Conservation (phyloP, 2,329 filamentous ascomycete species). For the Emydomyces testavorans region DNA sequence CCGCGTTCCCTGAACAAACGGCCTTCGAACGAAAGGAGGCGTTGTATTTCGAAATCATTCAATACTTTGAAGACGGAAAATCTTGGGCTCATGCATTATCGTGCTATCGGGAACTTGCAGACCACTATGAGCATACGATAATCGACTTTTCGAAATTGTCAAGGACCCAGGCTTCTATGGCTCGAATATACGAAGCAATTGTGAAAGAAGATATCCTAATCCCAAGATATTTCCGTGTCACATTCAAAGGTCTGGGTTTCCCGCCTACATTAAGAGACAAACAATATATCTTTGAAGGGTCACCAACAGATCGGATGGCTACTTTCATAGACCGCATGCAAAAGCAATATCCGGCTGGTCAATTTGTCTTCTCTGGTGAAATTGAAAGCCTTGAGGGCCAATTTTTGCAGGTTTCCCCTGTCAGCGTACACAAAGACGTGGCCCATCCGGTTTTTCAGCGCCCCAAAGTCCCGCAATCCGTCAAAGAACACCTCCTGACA, state of each 20-base stretch:
- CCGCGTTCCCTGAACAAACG: slow-evolving; percentile 68
- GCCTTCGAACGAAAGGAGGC: slow-evolving; percentile 87
- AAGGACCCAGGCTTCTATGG: slow-evolving; percentile 77
- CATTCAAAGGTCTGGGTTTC: slow-evolving; percentile 82
- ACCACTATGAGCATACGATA: slow-evolving; percentile 79
- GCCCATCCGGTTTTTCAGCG: slow-evolving; percentile 76
- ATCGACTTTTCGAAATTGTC: slow-evolving; percentile 91
- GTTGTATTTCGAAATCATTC: slow-evolving; percentile 90
- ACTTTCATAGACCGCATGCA: slow-evolving; percentile 87
- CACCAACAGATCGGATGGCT: slow-evolving; percentile 60
- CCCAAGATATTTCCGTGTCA: slow-evolving; percentile 82
- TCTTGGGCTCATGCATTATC: slow-evolving; percentile 81
- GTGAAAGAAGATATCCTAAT: slow-evolving; percentile 66
- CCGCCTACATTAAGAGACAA: slow-evolving; percentile 71
- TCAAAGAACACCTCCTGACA: slow-evolving; percentile 76
- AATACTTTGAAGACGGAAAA: slow-evolving; percentile 85
- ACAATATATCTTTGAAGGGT: slow-evolving; percentile 82
- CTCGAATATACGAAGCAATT: slow-evolving; percentile 80
- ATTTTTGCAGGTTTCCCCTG: slow-evolving; percentile 68
- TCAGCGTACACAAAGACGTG: slow-evolving; percentile 73
- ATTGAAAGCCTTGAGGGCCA: slow-evolving; percentile 81
- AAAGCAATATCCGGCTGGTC: slow-evolving; percentile 74
- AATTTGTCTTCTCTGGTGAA: slow-evolving; percentile 59
- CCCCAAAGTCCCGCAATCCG: slow-evolving; percentile 66
- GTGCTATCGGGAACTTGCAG: slow-evolving; percentile 79